Conservation (phyloP, 805 yeast genomes). For the Yamadazyma laniorum region DNA sequence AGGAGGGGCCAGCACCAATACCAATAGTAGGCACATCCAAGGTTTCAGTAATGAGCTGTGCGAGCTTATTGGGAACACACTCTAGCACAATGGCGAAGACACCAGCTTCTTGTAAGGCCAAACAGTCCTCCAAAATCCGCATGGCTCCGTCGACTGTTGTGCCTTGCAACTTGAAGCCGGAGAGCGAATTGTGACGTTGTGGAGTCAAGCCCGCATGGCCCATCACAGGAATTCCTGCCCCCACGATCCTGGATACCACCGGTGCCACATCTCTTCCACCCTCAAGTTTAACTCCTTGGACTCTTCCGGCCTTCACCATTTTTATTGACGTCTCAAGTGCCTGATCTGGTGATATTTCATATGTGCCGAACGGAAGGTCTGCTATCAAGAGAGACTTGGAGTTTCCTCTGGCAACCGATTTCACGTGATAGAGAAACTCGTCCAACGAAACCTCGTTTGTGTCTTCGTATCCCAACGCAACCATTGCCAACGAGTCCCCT, state of each 20-base stretch:
- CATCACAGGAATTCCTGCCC: constrained; percentile 81
- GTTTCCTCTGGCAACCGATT: constrained; percentile 74
- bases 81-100: constrained; percentile 75
- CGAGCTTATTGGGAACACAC: constrained; percentile 78
- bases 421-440: constrained; percentile 73
- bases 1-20: constrained; percentile 86
- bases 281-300: constrained; percentile 80
- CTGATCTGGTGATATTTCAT: constrained; percentile 60
- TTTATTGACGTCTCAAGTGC: constrained; percentile 60
- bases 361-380: constrained; percentile 88
- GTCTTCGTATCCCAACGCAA: constrained; percentile 74
- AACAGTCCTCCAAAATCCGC: constrained; percentile 62
- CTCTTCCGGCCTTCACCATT: constrained; percentile 55
- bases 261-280: constrained; percentile 63
- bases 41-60: constrained; percentile 57
- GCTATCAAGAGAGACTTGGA: constrained; percentile 66
- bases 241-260: constrained; percentile 54
- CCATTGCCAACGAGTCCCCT: constrained; percentile 95
- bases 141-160: constrained; percentile 52
- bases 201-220: constrained; percentile 95
- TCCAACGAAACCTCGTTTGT: constrained; percentile 76
- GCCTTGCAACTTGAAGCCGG: constrained; percentile 92
- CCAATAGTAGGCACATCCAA: constrained; percentile 83
- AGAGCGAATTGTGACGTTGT: constrained; percentile 71
- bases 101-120: constrained; percentile 70